Conservation (phyloP, 331 rosid genomes). For the Phaseolus coccineus region DNA sequence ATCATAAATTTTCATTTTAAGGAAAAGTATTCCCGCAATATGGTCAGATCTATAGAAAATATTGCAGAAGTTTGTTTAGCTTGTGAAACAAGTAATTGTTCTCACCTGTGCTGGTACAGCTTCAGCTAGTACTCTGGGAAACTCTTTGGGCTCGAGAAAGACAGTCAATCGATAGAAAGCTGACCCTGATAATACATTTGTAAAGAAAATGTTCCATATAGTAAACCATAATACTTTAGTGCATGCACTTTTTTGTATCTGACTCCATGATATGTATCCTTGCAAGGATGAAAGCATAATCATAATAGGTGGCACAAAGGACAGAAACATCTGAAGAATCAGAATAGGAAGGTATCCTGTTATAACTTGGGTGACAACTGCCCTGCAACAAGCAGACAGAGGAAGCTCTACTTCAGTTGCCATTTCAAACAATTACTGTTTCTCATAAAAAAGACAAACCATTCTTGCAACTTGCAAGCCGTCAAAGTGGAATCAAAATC, state of each 20-base stretch:
- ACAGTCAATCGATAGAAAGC: conserved; percentile 62
- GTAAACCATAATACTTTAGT: conserved; percentile 78
- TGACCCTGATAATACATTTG: conserved; percentile 82
- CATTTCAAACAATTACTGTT: not conserved
- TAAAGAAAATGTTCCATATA: conserved; percentile 88
- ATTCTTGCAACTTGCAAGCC: conserved; percentile 15
- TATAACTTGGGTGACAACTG: conserved; percentile 72
- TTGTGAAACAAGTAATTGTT: conserved; percentile 28
- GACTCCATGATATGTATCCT: conserved; percentile 80
- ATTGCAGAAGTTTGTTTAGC: conserved; percentile 3
- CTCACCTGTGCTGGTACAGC: conserved; percentile 90
- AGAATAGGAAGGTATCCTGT: conserved; percentile 91
- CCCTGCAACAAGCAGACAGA: conserved; percentile 60
- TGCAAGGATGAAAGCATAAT: conserved; percentile 72
- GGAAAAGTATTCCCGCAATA: not conserved
- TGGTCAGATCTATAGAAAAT: conserved; percentile 13
- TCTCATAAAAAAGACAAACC: conserved; percentile 15
- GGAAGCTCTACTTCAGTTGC: conserved; percentile 29
- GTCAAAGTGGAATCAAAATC: not conserved
- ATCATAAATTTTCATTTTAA: not conserved
- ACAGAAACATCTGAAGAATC: conserved; percentile 67
- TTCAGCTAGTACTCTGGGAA: conserved; percentile 77
- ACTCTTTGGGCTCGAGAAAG: conserved; percentile 83
- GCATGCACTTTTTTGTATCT: conserved; percentile 73
- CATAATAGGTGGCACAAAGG: conserved; percentile 75